Evolutionary conservation across 2,329 filamentous ascomycete species (phyloP), one percentile per base, ranked within the genome.

Genomic region (Colletotrichum godetiae): DNA sequence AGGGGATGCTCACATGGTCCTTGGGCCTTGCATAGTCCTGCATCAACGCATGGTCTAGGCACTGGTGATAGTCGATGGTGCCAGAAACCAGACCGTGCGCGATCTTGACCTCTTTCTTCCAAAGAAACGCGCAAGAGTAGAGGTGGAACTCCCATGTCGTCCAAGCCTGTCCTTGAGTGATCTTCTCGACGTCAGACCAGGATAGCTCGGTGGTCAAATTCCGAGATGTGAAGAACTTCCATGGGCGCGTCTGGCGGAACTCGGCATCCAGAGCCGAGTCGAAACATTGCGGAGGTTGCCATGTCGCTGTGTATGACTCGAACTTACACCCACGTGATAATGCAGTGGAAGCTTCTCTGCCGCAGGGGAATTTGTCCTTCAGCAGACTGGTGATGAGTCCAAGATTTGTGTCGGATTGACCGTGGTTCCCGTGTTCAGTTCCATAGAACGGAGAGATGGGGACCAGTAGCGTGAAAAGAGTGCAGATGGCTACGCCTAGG

Each of bases 271-370:
- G 13, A 13, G 61, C 24, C 46, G 49, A 29, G 5, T 64, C 61
- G 31, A 64, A 64, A 46, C 46, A 64, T 13, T 64, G 46, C 12
- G 61, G 46, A 22, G 61, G 13, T 35, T 64, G 61, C 61, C 61
- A 64, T 46, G 61, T 64, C n/a, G 61, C 61, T 13, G 61, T 64
- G n/a, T 64, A 64, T 22, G 61, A 64, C 35, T 64, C 61, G n/a
- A 64, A 64, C 46, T 11, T 55, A 19, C 61, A 64, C 8, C 61
- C 61, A 24, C 61, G 49, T 33, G 46, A 53, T 29, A n/a, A 24
- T 35, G 61, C 61, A 3, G 61, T 64, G 29, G 42, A 19, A 49
- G 19, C 8, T 0, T 22, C 42, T 49, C 42, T 49, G 4, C 42
- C 42, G 42, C 42, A 49, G 22, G 42, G 42, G 42, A 49, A 49